Conservation (phyloP, 495 filamentous ascomycete genomes). For the Annulohypoxylon moriforme region DNA sequence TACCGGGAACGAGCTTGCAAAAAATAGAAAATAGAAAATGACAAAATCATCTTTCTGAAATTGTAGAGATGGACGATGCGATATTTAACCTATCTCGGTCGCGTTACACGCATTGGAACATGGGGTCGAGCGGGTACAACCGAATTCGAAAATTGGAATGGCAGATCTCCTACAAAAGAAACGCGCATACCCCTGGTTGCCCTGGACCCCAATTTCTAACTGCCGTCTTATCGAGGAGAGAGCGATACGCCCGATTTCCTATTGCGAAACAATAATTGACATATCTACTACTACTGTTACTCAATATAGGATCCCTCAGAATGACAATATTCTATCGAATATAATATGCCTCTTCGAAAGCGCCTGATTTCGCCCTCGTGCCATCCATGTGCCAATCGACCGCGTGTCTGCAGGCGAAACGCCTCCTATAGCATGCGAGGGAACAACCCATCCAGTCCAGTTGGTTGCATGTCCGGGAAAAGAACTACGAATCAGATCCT, state of each 20-base stretch:
- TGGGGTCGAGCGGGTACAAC: background rate
- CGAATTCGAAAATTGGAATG: background rate
- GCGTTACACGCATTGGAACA: background rate
- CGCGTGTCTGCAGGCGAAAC: background rate
- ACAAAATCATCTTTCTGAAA: background rate
- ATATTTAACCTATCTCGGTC: background rate
- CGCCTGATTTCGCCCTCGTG: constrained; percentile 2
- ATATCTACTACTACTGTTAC: no score
- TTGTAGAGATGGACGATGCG: background rate
- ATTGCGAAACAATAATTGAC: background rate
- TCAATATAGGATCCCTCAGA: background rate
- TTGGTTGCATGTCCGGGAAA: background rate
- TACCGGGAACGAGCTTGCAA: background rate
- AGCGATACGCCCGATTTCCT: constrained; percentile 5
- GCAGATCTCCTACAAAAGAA: background rate
- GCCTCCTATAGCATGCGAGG: constrained; percentile 5
- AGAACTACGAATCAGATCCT: background rate
- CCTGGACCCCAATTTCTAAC: background rate
- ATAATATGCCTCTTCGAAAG: constrained; percentile 2
- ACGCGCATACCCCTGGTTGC: background rate
- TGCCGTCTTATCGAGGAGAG: constrained; percentile 2
- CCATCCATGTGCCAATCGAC: constrained; percentile 13
- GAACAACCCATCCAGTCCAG: background rate
- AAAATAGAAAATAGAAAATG: background rate
- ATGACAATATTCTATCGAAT: background rate